Evolutionary conservation across 768 basidiomycete genomes (phyloP).

Genomic region (Rhizopogon salebrosus): DNA sequence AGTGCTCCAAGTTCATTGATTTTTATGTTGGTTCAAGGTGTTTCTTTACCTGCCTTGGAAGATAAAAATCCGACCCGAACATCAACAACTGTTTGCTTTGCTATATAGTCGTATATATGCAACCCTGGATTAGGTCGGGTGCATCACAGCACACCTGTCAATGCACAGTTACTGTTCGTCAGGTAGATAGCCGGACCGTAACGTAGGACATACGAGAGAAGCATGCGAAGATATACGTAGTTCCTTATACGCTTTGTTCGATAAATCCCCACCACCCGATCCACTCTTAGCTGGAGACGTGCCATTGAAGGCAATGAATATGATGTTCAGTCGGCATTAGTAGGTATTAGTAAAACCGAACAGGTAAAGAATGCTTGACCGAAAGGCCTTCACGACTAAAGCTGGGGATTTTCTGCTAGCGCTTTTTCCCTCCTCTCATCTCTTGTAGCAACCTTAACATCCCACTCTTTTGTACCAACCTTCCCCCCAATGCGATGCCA

Average conservation of each 20-base stretch:
- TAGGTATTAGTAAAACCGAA: background rate
- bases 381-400: background rate
- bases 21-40: background rate
- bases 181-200: no score
- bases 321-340: background rate
- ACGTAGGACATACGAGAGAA: no score
- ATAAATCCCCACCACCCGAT: background rate
- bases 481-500: slow-evolving; percentile 68
- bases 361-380: background rate
- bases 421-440: slow-evolving; percentile 5
- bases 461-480: slow-evolving; percentile 76
- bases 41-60: background rate
- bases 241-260: no score
- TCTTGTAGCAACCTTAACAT: slow-evolving; percentile 47
- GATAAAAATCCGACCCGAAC: no score
- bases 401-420: background rate
- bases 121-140: no score
- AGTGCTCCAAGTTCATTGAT: background rate
- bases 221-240: no score
- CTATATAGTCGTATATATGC: no score
- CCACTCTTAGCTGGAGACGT: no score
- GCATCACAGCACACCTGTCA: no score
- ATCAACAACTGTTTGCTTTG: no score
- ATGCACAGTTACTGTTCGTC: no score
- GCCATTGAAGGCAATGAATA: no score